Percentiles rank a stretch among this genome's conserved stretches.
phyloP scores from a whole-genome alignment of 306 rosid species.

The Cicer arietinum region DNA sequence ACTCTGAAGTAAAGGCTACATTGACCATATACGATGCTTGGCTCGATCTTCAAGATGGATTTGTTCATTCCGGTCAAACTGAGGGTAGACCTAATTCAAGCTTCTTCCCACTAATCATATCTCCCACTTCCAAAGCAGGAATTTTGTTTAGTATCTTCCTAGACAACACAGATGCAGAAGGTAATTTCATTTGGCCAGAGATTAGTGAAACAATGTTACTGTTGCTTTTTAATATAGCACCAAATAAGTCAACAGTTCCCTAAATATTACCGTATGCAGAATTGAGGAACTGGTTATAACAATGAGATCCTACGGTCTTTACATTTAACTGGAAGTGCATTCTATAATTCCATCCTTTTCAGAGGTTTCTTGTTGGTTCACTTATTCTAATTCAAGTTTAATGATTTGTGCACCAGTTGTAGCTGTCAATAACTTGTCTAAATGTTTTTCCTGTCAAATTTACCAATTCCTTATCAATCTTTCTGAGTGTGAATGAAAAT shows the following conservation, averaged over 20 bases:
- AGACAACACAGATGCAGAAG: constrained; percentile 68
- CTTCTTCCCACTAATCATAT: constrained; percentile 81
- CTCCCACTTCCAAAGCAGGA: constrained; percentile 89
- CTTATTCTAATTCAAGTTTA: constrained; percentile 30
- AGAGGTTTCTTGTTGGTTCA: constrained; percentile 18
- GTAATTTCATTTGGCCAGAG: constrained; percentile 51
- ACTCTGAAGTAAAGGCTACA: constrained; percentile 93
- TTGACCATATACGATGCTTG: constrained; percentile 84
- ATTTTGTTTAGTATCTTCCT: constrained; percentile 85
- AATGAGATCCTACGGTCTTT: constrained; percentile 6
- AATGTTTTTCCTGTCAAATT: constrained; percentile 17
- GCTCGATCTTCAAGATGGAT: constrained; percentile 99
- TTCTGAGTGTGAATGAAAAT: constrained; percentile 15
- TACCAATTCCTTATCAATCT: constrained; percentile 35
- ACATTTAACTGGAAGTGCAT: constrained; percentile 22
- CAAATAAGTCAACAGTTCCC: constrained; percentile 32
- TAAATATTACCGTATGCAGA: constrained; percentile 19
- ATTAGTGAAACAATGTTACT: constrained; percentile 37
- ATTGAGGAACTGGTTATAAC: constrained; percentile 13
- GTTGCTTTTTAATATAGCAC: constrained; percentile 37
- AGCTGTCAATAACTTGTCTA: constrained; percentile 25
- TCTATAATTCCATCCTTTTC: constrained; percentile 34
- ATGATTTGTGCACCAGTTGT: constrained; percentile 15
- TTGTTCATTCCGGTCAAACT: constrained; percentile 72
- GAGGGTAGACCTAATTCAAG: constrained; percentile 78